Conservation (phyloP, 495 filamentous ascomycete genomes). For the Daldinia childiae region DNA sequence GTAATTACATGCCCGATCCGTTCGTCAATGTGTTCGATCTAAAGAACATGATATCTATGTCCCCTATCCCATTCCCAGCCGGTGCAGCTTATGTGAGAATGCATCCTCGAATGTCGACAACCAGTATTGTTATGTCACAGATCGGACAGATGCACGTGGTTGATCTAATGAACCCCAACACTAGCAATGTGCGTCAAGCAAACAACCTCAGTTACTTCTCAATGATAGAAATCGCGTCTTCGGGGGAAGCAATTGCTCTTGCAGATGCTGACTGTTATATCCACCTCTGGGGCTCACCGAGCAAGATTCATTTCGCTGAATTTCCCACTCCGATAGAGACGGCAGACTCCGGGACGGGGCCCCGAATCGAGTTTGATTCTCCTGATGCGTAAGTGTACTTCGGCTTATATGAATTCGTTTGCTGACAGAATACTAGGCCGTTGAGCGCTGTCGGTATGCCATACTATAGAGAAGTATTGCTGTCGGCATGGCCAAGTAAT, state of each 20-base stretch:
- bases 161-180: slow-evolving; percentile 93
- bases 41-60: slow-evolving; percentile 82
- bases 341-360: slow-evolving; percentile 32
- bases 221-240: slow-evolving; percentile 89
- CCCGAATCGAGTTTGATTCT: slow-evolving; percentile 48
- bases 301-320: slow-evolving; percentile 91
- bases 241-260: slow-evolving; percentile 87
- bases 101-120: slow-evolving; percentile 94
- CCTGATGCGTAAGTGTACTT: slow-evolving; percentile 67
- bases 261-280: slow-evolving; percentile 80
- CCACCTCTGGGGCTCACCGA: slow-evolving; percentile 90
- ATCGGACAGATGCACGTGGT: slow-evolving; percentile 92
- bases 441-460: slow-evolving; percentile 90
- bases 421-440: slow-evolving; percentile 62
- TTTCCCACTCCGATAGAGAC: slow-evolving; percentile 76
- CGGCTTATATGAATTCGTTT: slow-evolving; percentile 29
- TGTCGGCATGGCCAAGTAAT: slow-evolving; percentile 90
- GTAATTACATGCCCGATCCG: slow-evolving; percentile 77
- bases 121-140: slow-evolving; percentile 88
- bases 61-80: slow-evolving; percentile 90
- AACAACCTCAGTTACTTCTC: slow-evolving; percentile 70
- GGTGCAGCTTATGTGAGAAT: slow-evolving; percentile 92
- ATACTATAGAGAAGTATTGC: slow-evolving; percentile 85
- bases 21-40: slow-evolving; percentile 95
- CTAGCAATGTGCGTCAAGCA: slow-evolving; percentile 87